A percentile compares a stretch with the other conserved stretches of the same genome.
Conservation (phyloP, 805 yeast genomes). For the Henningerozyma blattae region DNA sequence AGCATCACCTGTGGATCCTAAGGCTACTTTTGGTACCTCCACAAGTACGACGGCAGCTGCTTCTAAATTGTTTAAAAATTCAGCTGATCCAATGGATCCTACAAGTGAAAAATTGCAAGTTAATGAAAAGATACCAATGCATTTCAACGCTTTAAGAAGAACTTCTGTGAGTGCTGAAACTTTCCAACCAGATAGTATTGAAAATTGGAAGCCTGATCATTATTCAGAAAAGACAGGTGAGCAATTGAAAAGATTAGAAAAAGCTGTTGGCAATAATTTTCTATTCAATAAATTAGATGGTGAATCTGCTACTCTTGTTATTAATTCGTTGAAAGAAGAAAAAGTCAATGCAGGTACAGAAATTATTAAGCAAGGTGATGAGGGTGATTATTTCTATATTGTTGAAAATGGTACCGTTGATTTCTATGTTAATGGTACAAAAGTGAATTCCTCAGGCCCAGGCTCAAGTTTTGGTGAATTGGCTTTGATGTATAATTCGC, state of each 20-base stretch:
- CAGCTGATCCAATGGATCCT: constrained; percentile 2
- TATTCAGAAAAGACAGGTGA: constrained; percentile 43
- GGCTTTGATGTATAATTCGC: constrained; percentile 94
- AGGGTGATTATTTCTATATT: constrained; percentile 8
- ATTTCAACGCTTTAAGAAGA: constrained; percentile 72
- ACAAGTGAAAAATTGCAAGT: background rate
- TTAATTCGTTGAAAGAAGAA: constrained; percentile 75
- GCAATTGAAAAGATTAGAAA: constrained; percentile 57
- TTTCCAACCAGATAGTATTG: constrained; percentile 54
- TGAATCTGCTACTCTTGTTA: constrained; percentile 63
- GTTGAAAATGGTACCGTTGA: constrained; percentile 56
- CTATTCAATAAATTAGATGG: constrained; percentile 74
- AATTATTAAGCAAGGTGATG: constrained; percentile 20
- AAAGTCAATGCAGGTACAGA: constrained; percentile 43
- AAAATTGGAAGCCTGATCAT: constrained; percentile 65
- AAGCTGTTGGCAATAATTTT: constrained; percentile 68
- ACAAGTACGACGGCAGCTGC: background rate
- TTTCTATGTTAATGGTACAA: constrained; percentile 50
- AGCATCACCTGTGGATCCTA: background rate
- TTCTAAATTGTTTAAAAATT: background rate
- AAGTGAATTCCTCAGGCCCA: constrained; percentile 64
- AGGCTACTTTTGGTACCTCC: background rate
- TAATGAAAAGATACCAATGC: constrained; percentile 31
- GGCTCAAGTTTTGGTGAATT: constrained; percentile 94
- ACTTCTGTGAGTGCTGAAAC: constrained; percentile 88